Evolutionary conservation across 495 filamentous ascomycete species (phyloP).

Genomic region (Hypoxylon crocopeplum): DNA sequence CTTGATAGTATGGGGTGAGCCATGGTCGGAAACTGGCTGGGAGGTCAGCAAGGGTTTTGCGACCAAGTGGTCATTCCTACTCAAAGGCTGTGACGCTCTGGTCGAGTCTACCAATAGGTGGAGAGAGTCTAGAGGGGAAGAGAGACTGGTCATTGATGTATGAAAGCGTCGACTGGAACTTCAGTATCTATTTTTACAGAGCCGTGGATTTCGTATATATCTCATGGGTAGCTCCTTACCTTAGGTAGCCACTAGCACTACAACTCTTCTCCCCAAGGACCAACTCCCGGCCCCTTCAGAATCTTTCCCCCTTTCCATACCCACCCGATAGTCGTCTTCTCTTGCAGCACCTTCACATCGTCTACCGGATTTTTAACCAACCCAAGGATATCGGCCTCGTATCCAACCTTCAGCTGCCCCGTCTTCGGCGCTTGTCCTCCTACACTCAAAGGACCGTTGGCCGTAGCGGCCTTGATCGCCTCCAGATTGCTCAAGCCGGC

Average conservation of each 20-base stretch:
- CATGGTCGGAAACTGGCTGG: constrained; percentile 55
- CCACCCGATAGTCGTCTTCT: constrained; percentile 50
- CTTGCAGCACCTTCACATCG: constrained; percentile 51
- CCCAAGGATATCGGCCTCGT: constrained; percentile 58
- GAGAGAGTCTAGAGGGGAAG: constrained; percentile 56
- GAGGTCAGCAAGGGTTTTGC: constrained; percentile 58
- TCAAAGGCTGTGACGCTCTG: constrained; percentile 57
- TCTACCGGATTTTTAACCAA: constrained; percentile 52
- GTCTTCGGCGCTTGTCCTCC: constrained; percentile 53
- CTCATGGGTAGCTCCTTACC: too few relatives aligned
- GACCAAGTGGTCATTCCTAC: constrained; percentile 58
- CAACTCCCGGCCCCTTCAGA: constrained; percentile 49
- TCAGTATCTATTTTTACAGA: too few relatives aligned
- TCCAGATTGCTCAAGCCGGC: constrained; percentile 58
- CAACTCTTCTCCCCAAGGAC: constrained; percentile 46
- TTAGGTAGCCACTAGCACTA: neutral
- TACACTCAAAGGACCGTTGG: constrained; percentile 54
- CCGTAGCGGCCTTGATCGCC: constrained; percentile 61
- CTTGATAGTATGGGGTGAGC: constrained; percentile 60
- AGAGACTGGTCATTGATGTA: constrained; percentile 54
- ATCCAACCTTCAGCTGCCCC: constrained; percentile 57
- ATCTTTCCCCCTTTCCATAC: constrained; percentile 57
- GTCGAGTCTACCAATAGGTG: constrained; percentile 58
- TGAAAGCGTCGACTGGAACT: constrained; percentile 17
- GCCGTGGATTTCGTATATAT: too few relatives aligned